Conservation (phyloP, 768 basidiomycete species). For the Tylopilus sp. region DNA sequence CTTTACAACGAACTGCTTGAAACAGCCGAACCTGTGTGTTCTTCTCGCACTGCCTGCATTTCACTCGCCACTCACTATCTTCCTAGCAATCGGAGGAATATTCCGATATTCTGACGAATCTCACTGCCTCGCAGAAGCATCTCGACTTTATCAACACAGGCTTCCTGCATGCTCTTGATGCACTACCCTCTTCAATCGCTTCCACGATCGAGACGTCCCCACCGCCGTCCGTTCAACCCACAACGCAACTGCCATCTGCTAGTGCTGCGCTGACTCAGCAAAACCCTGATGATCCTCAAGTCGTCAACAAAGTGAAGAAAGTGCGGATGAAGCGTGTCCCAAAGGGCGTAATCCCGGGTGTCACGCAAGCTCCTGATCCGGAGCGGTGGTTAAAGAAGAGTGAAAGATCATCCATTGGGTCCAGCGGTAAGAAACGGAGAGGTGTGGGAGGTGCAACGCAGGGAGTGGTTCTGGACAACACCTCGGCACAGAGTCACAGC, state of each 20-base stretch:
- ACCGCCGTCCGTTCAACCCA: conserved; percentile 47
- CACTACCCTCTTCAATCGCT: conserved; percentile 49
- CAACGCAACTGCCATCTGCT: conserved; percentile 23
- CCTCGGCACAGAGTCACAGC: conserved; percentile 20
- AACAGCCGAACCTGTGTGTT: conserved; percentile 69
- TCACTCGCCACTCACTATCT: conserved; percentile 4
- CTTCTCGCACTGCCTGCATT: conserved; percentile 17
- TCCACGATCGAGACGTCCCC: conserved; percentile 58
- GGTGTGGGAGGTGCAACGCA: conserved; percentile 66
- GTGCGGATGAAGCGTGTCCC: conserved; percentile 68
- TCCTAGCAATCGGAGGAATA: conserved; percentile 80
- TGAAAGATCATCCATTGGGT: conserved; percentile 58
- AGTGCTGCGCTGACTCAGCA: conserved; percentile 25
- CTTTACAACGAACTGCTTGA: conserved; percentile 81
- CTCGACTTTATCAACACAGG: conserved; percentile 78
- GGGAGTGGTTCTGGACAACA: conserved; percentile 41
- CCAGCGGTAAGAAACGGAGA: conserved; percentile 51
- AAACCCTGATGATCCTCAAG: conserved; percentile 33
- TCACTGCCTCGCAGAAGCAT: conserved; percentile 76
- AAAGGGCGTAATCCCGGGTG: conserved; percentile 69
- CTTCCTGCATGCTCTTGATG: conserved; percentile 62
- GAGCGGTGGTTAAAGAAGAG: conserved; percentile 89
- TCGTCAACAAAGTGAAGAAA: conserved; percentile 42
- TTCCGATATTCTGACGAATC: conserved; percentile 82
- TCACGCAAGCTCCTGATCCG: conserved; percentile 80